Percentiles rank a stretch among this genome's conserved stretches.
Conservation (phyloP, 2,329 filamentous ascomycete genomes). For the Trichoderma afroharzianum region DNA sequence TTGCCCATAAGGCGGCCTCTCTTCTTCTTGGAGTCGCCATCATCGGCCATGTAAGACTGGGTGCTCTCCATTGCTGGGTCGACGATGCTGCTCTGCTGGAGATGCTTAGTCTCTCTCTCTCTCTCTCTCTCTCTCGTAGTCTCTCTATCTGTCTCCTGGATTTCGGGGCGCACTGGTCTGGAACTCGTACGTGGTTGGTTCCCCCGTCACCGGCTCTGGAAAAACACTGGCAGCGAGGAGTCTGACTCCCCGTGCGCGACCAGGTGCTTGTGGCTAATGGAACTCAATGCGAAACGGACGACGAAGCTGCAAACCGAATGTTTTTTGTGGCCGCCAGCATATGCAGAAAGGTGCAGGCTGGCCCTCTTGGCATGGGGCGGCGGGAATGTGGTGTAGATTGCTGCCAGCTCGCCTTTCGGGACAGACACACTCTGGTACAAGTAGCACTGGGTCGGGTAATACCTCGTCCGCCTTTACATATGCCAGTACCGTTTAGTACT, state of each 20-base stretch:
- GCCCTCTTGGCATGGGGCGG: conserved; percentile 5
- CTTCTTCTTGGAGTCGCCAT: conserved; percentile 38
- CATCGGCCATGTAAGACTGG: conserved; percentile 33
- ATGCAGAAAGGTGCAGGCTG: conserved; percentile 7
- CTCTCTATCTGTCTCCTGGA: conserved; percentile 21
- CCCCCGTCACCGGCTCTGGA: conserved; percentile 14
- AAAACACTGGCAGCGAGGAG: conserved; percentile 9
- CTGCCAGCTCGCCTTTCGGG: not conserved
- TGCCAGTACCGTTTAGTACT: not conserved
- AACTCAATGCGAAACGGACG: not conserved
- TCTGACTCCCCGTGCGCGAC: conserved; percentile 10
- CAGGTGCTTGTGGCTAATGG: not conserved
- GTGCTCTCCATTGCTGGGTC: conserved; percentile 44
- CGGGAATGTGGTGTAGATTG: conserved; percentile 1
- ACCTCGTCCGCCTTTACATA: not conserved
- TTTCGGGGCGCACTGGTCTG: conserved; percentile 19
- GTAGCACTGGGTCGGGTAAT: not conserved
- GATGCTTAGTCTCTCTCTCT: conserved; percentile 16
- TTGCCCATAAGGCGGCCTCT: conserved; percentile 60
- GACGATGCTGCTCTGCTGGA: conserved; percentile 15
- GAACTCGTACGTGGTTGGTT: conserved; percentile 13
- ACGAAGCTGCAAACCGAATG: conserved; percentile 7
- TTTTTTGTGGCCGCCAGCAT: conserved; percentile 6
- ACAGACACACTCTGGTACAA: not conserved
- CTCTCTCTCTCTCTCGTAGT: not conserved